A percentile compares a stretch with the other conserved stretches of the same genome.
phyloP scores from a whole-genome alignment of 192 early-diverging fungal genomes.

The Paraglomus brasilianum region DNA sequence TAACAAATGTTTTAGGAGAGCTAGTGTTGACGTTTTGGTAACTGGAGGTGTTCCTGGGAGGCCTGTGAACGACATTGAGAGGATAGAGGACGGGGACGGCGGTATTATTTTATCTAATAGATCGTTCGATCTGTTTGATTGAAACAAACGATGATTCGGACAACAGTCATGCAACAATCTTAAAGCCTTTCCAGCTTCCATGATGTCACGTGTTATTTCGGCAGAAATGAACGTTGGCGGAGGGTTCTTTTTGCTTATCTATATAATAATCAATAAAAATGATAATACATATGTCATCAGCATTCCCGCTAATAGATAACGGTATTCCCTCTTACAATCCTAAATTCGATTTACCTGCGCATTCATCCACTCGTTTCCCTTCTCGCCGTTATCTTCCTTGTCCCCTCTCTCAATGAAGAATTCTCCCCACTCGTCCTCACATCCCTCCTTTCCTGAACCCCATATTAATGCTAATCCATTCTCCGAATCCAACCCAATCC shows the following conservation, averaged over 20 bases:
- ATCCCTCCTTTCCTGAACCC: background rate
- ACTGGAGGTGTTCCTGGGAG: too few relatives aligned
- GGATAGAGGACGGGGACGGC: too few relatives aligned
- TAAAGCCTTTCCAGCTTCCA: conserved; percentile 40
- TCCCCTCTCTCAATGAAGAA: conserved; percentile 33
- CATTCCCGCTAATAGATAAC: background rate
- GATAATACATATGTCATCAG: background rate
- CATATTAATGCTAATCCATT: background rate
- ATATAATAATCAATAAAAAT: background rate
- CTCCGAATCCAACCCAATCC: conserved; percentile 32
- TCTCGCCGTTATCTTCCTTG: conserved; percentile 13
- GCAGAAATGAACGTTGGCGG: conserved; percentile 34
- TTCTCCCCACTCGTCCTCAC: conserved; percentile 33
- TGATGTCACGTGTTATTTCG: conserved; percentile 33
- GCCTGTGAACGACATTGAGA: too few relatives aligned
- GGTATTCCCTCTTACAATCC: too few relatives aligned
- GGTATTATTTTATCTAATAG: too few relatives aligned
- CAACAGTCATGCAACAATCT: conserved; percentile 34
- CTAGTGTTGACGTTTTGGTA: too few relatives aligned
- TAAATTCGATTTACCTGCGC: conserved; percentile 7
- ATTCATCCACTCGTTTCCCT: background rate
- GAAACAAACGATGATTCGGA: conserved; percentile 31
- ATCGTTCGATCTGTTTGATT: background rate
- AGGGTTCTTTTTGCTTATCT: conserved; percentile 26
- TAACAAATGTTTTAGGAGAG: too few relatives aligned